Evolutionary conservation across 345 rosid species (phyloP), one percentile per base, ranked within the genome.

Genomic region (Excoecaria cochinchinensis): DNA sequence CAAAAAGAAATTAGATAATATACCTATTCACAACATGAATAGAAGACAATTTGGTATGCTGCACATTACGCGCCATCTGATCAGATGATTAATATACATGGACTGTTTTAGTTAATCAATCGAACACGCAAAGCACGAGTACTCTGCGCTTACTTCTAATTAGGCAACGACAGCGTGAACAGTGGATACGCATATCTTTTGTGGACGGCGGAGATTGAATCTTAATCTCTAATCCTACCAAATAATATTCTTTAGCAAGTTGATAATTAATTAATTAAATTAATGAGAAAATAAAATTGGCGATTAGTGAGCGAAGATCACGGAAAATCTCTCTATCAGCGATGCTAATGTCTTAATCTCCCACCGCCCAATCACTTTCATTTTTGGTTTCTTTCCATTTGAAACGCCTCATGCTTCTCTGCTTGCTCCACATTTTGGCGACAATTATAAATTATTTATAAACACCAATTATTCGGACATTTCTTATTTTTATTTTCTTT

Each of bases 171-270:
- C 38, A 67, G 65, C 48, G 42, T 50, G 67, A 77, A 75, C 78
- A 81, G 87, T 70, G 81, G 87, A 85, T 85, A 82, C 67, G 87
- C 69, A 68, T 62, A 80, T 82, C 84, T 80, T 64, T 31, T 21
- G 14, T 78, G 82, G 82, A 78, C 84, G 81, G 82, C 71, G 60
- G 76, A 70, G 81, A 80, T 78, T 62, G 72, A 68, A 57, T 72
- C 58, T 67, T 24, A 51, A 11, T 40, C 21, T 15, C 24, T n/a
- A 15, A 10, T 17, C 3, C 5, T 44, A 0, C 21, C 8, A 10
- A 31, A 31, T 31, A 31, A 31, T 31, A 59, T 12, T 61, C 22
- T 14, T 47, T 14, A 39, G 40, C 21, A 12, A 55, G 24, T 65
- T 65, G 64, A 1, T 40, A n/a, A 58, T 2, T 22, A 31, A 44